Conservation (phyloP, 345 rosid species). For the Angophora floribunda region DNA sequence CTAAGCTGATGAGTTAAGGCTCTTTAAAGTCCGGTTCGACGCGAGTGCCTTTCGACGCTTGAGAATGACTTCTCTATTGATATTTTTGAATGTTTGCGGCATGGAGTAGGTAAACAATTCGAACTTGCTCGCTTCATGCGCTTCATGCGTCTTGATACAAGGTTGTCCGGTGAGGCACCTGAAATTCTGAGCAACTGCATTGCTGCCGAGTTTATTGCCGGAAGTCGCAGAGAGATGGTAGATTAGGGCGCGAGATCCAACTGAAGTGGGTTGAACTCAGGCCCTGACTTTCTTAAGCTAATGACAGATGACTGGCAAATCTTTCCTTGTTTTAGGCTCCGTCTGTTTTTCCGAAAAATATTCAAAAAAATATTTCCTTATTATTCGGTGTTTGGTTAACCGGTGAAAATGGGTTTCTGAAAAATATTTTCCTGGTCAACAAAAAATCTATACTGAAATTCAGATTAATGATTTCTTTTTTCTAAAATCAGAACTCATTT, state of each 20-base stretch:
- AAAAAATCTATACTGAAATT: accelerated
- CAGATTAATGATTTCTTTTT: background rate
- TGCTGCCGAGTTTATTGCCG: background rate
- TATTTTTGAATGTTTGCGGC: background rate
- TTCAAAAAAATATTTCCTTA: too few species aligned
- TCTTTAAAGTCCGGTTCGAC: background rate
- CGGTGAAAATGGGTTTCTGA: accelerated
- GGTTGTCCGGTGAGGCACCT: background rate
- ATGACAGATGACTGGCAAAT: background rate
- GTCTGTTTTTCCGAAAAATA: too few species aligned
- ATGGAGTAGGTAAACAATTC: background rate
- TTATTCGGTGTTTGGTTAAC: accelerated
- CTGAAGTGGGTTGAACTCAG: background rate
- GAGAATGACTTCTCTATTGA: background rate
- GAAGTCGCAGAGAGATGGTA: background rate
- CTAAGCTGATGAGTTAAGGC: background rate
- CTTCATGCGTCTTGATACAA: background rate
- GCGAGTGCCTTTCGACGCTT: accelerated
- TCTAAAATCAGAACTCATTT: accelerated
- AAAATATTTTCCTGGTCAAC: accelerated
- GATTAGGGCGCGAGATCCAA: background rate
- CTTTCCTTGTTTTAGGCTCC: background rate
- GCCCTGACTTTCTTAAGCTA: background rate
- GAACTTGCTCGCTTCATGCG: background rate
- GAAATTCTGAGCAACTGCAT: background rate